Evolutionary conservation across 805 yeast genomes (phyloP).

Genomic region (Priceomyces medius): DNA sequence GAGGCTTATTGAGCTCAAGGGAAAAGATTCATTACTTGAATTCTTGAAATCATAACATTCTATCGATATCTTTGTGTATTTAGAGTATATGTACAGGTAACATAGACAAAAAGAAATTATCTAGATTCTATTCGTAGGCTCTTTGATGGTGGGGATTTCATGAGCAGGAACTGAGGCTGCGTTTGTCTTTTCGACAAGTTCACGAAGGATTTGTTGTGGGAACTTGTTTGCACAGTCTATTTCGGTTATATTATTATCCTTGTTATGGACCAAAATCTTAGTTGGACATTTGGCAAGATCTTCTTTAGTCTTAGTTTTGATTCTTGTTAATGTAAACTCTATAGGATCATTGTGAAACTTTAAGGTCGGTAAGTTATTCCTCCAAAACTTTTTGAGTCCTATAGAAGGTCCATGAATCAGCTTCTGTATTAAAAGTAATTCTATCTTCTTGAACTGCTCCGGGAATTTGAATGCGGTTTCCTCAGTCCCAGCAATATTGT

Average conservation of each 20-base stretch:
- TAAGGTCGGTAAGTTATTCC: conserved; percentile 67
- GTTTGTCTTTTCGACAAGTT: conserved; percentile 49
- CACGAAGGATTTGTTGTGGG: conserved; percentile 54
- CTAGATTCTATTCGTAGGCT: conserved; percentile 1
- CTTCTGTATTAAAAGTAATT: conserved; percentile 50
- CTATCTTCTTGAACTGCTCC: conserved; percentile 36
- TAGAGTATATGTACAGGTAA: conserved; percentile 6
- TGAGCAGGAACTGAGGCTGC: conserved; percentile 51
- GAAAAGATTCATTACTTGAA: conserved; percentile 59
- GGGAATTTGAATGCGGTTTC: conserved; percentile 33
- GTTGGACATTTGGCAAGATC: conserved; percentile 48
- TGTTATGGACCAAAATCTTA: conserved; percentile 39
- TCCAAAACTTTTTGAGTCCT: conserved; percentile 78
- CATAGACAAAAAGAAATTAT: background rate
- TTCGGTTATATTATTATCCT: conserved; percentile 35
- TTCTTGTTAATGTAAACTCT: conserved; percentile 58
- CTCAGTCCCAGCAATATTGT: conserved; percentile 51
- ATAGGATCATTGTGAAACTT: conserved; percentile 80
- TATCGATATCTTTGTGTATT: conserved; percentile 2
- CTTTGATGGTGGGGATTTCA: conserved; percentile 36
- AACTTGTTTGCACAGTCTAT: conserved; percentile 56
- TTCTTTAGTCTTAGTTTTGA: conserved; percentile 42
- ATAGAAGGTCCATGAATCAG: conserved; percentile 49
- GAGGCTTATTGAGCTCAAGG: conserved; percentile 63
- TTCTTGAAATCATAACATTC: conserved; percentile 45